These are phyloP conservation scores for Chlamydomonas schloesseri DNA, from an alignment of 139 green algal genomes.

Conservation along the genomic window DNA sequence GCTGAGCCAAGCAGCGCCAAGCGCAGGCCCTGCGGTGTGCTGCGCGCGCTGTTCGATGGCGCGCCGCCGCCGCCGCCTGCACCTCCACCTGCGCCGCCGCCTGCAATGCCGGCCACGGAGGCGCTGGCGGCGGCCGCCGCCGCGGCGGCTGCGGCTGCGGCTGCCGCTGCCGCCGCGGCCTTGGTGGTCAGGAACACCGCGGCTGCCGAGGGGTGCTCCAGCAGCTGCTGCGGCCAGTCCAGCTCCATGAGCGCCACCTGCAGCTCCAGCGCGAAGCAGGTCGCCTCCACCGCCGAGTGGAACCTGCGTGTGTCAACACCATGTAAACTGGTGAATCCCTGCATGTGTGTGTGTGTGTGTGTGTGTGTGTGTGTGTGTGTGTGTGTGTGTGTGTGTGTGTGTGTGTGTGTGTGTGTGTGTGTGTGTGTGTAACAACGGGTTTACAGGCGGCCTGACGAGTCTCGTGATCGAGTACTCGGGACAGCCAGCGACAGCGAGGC, in stretches of 20 bases:
- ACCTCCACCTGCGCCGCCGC: too few relatives aligned
- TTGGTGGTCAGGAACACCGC: slow-evolving; percentile 32
- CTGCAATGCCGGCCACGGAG: neutral
- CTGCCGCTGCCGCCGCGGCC: neutral
- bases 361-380: too few relatives aligned
- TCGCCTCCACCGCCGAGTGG: slow-evolving; percentile 52
- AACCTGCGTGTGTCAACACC: too few relatives aligned
- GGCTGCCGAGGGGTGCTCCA: slow-evolving; percentile 10
- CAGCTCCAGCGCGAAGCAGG: slow-evolving; percentile 43
- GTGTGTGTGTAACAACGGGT: too few relatives aligned
- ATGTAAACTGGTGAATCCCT: too few relatives aligned
- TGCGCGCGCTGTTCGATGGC: neutral
- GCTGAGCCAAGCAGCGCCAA: neutral
- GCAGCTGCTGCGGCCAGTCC: slow-evolving; percentile 19
- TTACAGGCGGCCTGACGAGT: too few relatives aligned
- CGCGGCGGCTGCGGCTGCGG: neutral
- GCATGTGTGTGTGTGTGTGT: too few relatives aligned
- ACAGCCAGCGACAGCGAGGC: too few relatives aligned
- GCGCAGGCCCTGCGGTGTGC: neutral
- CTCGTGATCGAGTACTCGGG: too few relatives aligned
- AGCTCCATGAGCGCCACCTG: slow-evolving; percentile 19
- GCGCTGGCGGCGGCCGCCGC: neutral
- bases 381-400: too few relatives aligned
- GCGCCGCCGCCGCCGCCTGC: too few relatives aligned
- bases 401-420: too few relatives aligned